These are phyloP conservation scores for Exophiala oligosperma DNA, from an alignment of 2,329 filamentous ascomycete species.

Conservation along the genomic window DNA sequence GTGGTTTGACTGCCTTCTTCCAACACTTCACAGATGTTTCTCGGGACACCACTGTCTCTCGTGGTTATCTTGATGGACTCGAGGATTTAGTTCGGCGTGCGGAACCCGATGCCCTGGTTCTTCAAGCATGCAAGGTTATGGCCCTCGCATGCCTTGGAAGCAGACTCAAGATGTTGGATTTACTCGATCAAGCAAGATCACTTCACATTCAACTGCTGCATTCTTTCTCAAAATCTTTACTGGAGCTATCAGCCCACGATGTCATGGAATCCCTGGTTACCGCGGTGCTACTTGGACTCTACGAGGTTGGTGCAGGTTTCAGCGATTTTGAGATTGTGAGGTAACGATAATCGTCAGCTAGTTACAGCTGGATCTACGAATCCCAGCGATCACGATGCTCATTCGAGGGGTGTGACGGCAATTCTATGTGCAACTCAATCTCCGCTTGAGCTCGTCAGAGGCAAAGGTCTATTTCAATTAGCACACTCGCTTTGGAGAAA, in stretches of 20 bases:
- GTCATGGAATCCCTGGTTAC: slow-evolving; percentile 13
- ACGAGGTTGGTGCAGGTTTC: slow-evolving; percentile 13
- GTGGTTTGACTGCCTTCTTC: too few species aligned
- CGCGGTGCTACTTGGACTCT: slow-evolving; percentile 17
- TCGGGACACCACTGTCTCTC: not conserved
- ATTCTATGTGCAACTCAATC: slow-evolving; percentile 7
- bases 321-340: not conserved
- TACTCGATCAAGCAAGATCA: not conserved
- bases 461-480: not conserved
- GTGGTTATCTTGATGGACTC: slow-evolving; percentile 22
- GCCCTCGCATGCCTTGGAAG: slow-evolving; percentile 14
- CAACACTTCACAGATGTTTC: too few species aligned
- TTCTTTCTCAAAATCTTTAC: slow-evolving; percentile 11
- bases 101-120: slow-evolving; percentile 4
- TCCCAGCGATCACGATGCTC: slow-evolving; percentile 6
- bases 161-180: not conserved
- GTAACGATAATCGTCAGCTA: not conserved
- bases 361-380: slow-evolving; percentile 8
- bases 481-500: not conserved
- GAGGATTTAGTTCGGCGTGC: slow-evolving; percentile 3
- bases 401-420: slow-evolving; percentile 8
- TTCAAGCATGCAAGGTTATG: slow-evolving; percentile 12
- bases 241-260: not conserved
- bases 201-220: slow-evolving; percentile 11
- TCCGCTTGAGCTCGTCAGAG: not conserved